Percentiles rank a stretch among this genome's conserved stretches.
phyloP scores from a whole-genome alignment of 352 stramenopile genomes.

The Elongisporangium prolatum region DNA sequence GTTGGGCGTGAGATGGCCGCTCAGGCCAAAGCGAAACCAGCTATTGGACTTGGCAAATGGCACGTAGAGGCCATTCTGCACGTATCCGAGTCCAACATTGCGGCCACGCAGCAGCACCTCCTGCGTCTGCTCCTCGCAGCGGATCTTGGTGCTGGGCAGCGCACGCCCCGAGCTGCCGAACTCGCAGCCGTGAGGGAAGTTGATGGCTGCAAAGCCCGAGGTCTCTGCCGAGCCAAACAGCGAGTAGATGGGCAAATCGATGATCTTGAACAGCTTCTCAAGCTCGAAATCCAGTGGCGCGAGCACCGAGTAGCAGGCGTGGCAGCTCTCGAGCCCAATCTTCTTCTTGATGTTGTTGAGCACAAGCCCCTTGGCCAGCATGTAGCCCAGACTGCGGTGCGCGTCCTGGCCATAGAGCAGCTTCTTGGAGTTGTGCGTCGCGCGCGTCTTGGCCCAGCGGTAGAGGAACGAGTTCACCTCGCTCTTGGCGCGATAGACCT shows the following conservation, averaged over 20 bases:
- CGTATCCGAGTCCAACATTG: slow-evolving; percentile 74
- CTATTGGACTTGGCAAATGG: slow-evolving; percentile 22
- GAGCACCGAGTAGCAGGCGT: slow-evolving; percentile 69
- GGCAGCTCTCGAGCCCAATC: slow-evolving; percentile 69
- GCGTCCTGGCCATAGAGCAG: slow-evolving; percentile 49
- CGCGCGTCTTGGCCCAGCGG: slow-evolving; percentile 72
- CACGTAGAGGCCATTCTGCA: slow-evolving; percentile 20
- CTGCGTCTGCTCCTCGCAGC: slow-evolving; percentile 56
- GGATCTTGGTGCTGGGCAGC: slow-evolving; percentile 47
- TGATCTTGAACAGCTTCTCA: slow-evolving; percentile 76
- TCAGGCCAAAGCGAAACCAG: slow-evolving; percentile 53
- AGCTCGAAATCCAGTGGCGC: slow-evolving; percentile 77
- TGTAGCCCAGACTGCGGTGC: slow-evolving; percentile 64
- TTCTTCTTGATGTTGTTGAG: slow-evolving; percentile 78
- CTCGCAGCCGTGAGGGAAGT: slow-evolving; percentile 70
- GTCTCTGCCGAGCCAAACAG: slow-evolving; percentile 65
- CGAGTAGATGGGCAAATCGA: slow-evolving; percentile 81
- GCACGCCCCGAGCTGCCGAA: slow-evolving; percentile 64
- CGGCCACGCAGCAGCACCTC: slow-evolving; percentile 60
- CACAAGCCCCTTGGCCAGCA: slow-evolving; percentile 74
- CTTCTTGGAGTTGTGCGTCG: slow-evolving; percentile 77
- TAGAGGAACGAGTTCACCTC: slow-evolving; percentile 68
- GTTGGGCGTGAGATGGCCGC: slow-evolving; percentile 58
- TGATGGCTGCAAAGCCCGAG: slow-evolving; percentile 64
- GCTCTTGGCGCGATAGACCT: slow-evolving; percentile 72